A percentile compares a stretch with the other conserved stretches of the same genome.
phyloP scores from a whole-genome alignment of 2,329 filamentous ascomycete genomes.

The Beauveria caledonica region DNA sequence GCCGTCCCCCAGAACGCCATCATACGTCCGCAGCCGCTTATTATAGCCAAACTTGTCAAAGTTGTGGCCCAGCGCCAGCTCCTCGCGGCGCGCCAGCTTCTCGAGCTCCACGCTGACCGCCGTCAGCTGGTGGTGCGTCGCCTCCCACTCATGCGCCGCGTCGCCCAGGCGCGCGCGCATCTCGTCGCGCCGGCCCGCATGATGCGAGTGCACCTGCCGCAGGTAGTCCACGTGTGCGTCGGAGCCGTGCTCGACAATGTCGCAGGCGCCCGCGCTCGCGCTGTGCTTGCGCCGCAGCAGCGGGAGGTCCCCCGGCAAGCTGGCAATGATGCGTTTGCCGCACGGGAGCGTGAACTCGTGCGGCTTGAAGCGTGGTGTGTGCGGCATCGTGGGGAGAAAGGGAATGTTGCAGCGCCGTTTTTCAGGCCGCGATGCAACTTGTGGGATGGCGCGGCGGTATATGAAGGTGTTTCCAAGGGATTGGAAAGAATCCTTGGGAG shows the following conservation, averaged over 20 bases:
- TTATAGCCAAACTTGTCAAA: conserved; percentile 57
- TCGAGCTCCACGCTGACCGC: conserved; percentile 45
- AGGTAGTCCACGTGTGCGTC: conserved; percentile 38
- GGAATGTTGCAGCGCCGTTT: too few relatives aligned
- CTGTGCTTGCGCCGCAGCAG: conserved; percentile 35
- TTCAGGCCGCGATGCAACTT: too few relatives aligned
- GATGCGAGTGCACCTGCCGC: conserved; percentile 42
- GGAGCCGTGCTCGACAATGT: conserved; percentile 51
- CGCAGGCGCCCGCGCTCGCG: conserved; percentile 31
- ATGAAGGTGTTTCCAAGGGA: too few relatives aligned
- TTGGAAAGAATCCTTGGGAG: too few relatives aligned
- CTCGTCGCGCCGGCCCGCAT: conserved; percentile 37
- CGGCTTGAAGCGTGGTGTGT: conserved; percentile 2
- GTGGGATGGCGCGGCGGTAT: too few relatives aligned
- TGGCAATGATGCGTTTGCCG: conserved; percentile 49
- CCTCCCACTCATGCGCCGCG: conserved; percentile 48
- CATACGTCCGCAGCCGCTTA: conserved; percentile 45
- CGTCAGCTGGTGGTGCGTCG: conserved; percentile 44
- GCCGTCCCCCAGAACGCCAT: conserved; percentile 13
- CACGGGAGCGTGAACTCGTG: conserved; percentile 46
- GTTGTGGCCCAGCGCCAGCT: conserved; percentile 46
- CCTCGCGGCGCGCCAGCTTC: conserved; percentile 43
- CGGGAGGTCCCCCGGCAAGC: conserved; percentile 47
- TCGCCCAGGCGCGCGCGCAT: conserved; percentile 41
- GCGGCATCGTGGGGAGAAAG: background rate